Percentiles rank a stretch among this genome's conserved stretches.
Evolutionary conservation across 75 land plant species (phyloP).

Genomic region (Isoetes taiwanensis): DNA sequence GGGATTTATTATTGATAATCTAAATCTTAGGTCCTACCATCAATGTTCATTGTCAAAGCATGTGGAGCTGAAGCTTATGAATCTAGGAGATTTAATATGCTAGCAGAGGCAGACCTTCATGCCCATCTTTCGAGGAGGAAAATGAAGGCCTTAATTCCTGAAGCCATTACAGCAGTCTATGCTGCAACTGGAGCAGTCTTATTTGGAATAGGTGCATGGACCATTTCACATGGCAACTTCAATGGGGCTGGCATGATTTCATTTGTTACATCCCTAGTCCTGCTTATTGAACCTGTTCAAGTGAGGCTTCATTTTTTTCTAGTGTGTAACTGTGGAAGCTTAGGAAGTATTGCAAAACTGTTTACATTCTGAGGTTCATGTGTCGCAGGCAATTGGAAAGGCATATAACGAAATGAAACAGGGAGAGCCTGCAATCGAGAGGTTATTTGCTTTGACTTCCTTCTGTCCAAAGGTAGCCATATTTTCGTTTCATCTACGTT

Average conservation of each 20-base stretch:
- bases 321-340: not conserved
- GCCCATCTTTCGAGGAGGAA: slow-evolving; percentile 53
- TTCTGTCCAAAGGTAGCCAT: slow-evolving; percentile 21
- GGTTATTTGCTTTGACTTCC: slow-evolving; percentile 61
- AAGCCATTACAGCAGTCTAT: slow-evolving; percentile 48
- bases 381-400: slow-evolving; percentile 64
- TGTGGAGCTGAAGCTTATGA: slow-evolving; percentile 63
- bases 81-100: slow-evolving; percentile 38
- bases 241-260: slow-evolving; percentile 47
- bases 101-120: slow-evolving; percentile 46
- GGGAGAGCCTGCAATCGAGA: slow-evolving; percentile 94
- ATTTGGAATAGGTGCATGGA: slow-evolving; percentile 36
- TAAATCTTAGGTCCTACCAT: slow-evolving; percentile 50
- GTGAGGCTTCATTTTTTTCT: slow-evolving; percentile 17
- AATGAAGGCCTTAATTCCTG: slow-evolving; percentile 86
- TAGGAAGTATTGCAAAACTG: not conserved
- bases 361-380: not conserved
- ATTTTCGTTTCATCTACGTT: not conserved
- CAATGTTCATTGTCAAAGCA: slow-evolving; percentile 78
- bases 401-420: slow-evolving; percentile 93
- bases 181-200: slow-evolving; percentile 41
- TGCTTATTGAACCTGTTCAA: slow-evolving; percentile 81
- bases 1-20: not conserved
- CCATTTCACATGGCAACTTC: slow-evolving; percentile 37
- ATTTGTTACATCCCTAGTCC: slow-evolving; percentile 59